Percentiles rank a stretch among this genome's conserved stretches.
Conservation (phyloP, 2,329 filamentous ascomycete species). For the Spiromastix sp. region DNA sequence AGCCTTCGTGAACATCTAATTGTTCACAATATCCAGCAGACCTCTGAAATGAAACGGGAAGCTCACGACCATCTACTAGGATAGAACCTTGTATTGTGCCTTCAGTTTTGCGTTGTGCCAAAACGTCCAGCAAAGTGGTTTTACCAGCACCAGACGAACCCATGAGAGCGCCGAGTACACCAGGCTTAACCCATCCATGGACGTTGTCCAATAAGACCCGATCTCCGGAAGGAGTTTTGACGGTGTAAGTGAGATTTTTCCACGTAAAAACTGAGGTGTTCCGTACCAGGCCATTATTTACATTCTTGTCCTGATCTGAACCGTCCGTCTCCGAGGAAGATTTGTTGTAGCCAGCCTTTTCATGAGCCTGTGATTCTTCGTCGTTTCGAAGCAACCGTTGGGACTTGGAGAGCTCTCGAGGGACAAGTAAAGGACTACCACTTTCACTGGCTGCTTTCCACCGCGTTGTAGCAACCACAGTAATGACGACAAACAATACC, state of each 20-base stretch:
- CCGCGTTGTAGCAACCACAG: slow-evolving; percentile 51
- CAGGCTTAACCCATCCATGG: slow-evolving; percentile 88
- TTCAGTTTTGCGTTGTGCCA: slow-evolving; percentile 77
- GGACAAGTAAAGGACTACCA: slow-evolving; percentile 47
- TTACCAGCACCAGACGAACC: slow-evolving; percentile 85
- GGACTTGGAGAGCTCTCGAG: slow-evolving; percentile 57
- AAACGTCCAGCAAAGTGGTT: slow-evolving; percentile 74
- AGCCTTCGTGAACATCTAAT: slow-evolving; percentile 77
- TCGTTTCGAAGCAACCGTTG: slow-evolving; percentile 26
- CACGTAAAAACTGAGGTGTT: slow-evolving; percentile 63
- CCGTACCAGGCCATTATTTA: slow-evolving; percentile 16
- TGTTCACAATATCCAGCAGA: slow-evolving; percentile 75
- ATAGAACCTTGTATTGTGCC: slow-evolving; percentile 83
- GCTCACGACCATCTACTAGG: slow-evolving; percentile 61
- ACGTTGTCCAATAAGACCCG: slow-evolving; percentile 74
- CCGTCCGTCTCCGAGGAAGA: slow-evolving; percentile 12
- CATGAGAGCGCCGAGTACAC: slow-evolving; percentile 81
- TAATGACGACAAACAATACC: slow-evolving; percentile 53
- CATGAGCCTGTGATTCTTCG: slow-evolving; percentile 11
- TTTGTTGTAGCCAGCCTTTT: slow-evolving; percentile 23
- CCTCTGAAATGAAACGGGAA: slow-evolving; percentile 67
- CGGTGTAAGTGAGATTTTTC: slow-evolving; percentile 72
- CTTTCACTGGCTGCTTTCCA: slow-evolving; percentile 62
- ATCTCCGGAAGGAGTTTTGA: slow-evolving; percentile 66
- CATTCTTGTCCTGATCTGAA: slow-evolving; percentile 26